Base-by-base conservation (phyloP, 306 rosid species). In the Vigna mungo region DNA sequence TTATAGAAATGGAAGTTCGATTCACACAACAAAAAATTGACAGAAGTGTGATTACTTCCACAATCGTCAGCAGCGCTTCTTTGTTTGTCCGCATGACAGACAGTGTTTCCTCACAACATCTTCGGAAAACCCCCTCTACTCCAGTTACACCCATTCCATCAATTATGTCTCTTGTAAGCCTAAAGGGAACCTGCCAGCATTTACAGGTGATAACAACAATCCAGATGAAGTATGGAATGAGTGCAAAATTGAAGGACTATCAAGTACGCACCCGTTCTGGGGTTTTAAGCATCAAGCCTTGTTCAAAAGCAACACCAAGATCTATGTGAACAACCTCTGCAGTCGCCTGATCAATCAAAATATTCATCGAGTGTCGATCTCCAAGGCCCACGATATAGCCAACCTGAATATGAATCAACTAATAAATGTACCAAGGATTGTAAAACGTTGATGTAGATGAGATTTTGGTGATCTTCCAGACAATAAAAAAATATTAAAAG, bases 251-350 rank as follows among this genome's bases (percentile, higher is more conserved):
- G 48, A 53, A 79, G 46, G 52, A 74, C 61, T 73, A 49, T 27
- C 13, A 68, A 74, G 44, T 16, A 81, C 90, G 34, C 73, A 94
- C 98, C 92, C 96, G 83, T 75, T 94, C 98, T 51, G 98, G 97
- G 36, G 98, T 94, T 90, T 94, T 94, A 14, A 92, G 96, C 97
- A 94, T 94, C 89, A 92, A 89, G 69, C 98, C 97, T 87, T 94
- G 98, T 73, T 94, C 98, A 77, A 94, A 94, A 80, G 98, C 98
- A 85, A 94, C 95, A 13, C 98, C 97, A 68, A 94, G 98, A 88
- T 94, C 98, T 62, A 94, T 94, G 85, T 92, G 98, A 86, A 94
- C 92, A 74, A 94, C 97, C 84, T 92, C 97, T 27, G 98, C 98
- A 47, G 95, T 88, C 70, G 88, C 89, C 81, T 94, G 95, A 86